Percentiles rank a stretch among this genome's conserved stretches.
phyloP scores from a whole-genome alignment of 78 protist species.

The Chrysochromulina tobinii region DNA sequence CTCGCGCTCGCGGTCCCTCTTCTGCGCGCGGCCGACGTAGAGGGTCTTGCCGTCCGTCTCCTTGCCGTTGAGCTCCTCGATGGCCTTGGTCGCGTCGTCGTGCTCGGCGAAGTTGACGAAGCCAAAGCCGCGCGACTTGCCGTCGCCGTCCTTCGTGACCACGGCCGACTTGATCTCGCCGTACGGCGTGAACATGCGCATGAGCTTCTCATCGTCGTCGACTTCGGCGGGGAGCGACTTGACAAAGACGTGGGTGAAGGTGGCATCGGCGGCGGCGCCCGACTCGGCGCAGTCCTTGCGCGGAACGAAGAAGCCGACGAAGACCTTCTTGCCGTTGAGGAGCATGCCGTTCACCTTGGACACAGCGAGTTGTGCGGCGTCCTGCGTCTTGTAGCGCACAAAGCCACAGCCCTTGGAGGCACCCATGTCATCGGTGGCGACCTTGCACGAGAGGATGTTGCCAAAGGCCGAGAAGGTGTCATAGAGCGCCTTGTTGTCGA shows the following conservation, averaged over 20 bases:
- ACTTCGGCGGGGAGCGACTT: constrained; percentile 79
- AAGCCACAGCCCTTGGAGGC: constrained; percentile 86
- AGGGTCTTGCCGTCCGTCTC: constrained; percentile 69
- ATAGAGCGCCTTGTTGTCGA: constrained; percentile 86
- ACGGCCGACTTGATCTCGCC: constrained; percentile 79
- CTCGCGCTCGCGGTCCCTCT: constrained; percentile 85
- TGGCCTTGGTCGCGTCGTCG: constrained; percentile 84
- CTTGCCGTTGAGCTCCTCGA: constrained; percentile 78
- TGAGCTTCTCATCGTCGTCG: constrained; percentile 59
- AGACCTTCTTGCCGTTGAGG: constrained; percentile 78
- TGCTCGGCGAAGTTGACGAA: constrained; percentile 88
- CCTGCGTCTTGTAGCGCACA: constrained; percentile 90
- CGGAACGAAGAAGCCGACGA: constrained; percentile 85
- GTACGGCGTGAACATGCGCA: constrained; percentile 53
- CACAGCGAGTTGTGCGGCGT: constrained; percentile 89
- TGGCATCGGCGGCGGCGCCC: neutral
- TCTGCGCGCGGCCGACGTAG: constrained; percentile 86
- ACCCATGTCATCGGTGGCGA: constrained; percentile 57
- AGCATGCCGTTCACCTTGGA: constrained; percentile 89
- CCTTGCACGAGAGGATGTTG: constrained; percentile 76
- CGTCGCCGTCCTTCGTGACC: constrained; percentile 70
- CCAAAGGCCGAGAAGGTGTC: constrained; percentile 89
- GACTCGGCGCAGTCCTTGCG: constrained; percentile 64
- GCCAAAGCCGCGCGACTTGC: constrained; percentile 87
- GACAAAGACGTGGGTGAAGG: constrained; percentile 91